phyloP scores from a whole-genome alignment of 176 grass and related monocot species.

The Carex scoparia region DNA sequence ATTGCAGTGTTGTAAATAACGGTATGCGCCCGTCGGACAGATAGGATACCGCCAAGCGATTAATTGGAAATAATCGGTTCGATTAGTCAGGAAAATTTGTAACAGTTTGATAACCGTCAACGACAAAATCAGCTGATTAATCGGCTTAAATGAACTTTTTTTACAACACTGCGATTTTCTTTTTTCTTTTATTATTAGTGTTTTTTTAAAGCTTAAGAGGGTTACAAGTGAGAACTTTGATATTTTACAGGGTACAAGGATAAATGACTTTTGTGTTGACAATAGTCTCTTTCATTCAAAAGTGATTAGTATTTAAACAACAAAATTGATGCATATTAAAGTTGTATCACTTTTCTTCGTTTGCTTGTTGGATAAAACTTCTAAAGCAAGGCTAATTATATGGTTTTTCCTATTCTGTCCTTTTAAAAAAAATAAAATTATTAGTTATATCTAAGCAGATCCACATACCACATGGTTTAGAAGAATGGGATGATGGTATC shows the following conservation, averaged over 20 bases:
- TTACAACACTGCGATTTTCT: background rate
- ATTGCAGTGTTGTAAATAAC: background rate
- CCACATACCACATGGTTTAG: background rate
- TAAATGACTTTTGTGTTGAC: background rate
- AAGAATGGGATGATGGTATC: background rate
- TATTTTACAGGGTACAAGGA: background rate
- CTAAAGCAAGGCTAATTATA: slow-evolving; percentile 12
- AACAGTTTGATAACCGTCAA: too few species aligned
- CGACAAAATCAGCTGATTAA: too few species aligned
- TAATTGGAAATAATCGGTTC: too few species aligned
- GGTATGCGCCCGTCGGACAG: too few species aligned
- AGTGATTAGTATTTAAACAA: background rate
- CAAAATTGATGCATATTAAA: background rate
- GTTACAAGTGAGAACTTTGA: background rate
- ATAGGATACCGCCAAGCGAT: too few species aligned
- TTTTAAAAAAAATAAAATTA: background rate
- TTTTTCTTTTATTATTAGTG: background rate
- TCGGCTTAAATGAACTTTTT: too few species aligned
- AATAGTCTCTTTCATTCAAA: background rate
- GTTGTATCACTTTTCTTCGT: background rate
- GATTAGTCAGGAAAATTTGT: too few species aligned
- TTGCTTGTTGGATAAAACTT: slow-evolving; percentile 5
- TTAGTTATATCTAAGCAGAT: background rate
- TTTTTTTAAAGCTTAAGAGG: background rate
- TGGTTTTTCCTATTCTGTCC: background rate